phyloP scores from a whole-genome alignment of 2,329 filamentous ascomycete genomes.

The Fusarium floridanum region DNA sequence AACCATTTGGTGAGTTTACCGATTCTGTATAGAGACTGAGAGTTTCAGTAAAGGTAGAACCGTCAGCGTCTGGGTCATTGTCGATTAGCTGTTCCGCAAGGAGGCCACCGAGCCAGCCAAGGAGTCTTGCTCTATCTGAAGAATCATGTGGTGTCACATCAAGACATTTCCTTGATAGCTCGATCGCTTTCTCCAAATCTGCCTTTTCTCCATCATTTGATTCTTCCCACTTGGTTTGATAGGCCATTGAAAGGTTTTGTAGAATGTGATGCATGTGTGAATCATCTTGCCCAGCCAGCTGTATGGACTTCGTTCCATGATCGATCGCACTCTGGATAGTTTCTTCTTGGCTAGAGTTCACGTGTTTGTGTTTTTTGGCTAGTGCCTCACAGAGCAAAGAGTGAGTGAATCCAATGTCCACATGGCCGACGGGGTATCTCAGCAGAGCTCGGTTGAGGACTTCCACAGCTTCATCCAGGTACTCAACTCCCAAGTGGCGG shows the following conservation, averaged over 20 bases:
- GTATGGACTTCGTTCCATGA: neutral
- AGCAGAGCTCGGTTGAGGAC: neutral
- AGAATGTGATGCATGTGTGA: neutral
- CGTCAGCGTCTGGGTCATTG: neutral
- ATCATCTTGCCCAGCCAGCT: neutral
- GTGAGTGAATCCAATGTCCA: neutral
- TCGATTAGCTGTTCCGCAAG: neutral
- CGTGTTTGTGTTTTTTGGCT: neutral
- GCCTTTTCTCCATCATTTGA: neutral
- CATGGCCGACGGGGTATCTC: neutral
- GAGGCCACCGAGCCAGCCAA: neutral
- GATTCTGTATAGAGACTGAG: neutral
- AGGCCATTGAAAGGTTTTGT: neutral
- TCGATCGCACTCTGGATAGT: neutral
- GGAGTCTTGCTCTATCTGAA: neutral
- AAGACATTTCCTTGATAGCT: neutral
- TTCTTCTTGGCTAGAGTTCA: neutral
- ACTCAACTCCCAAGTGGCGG: neutral
- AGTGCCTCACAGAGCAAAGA: neutral
- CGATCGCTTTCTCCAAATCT: neutral
- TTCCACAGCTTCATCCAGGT: neutral
- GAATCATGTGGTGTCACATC: neutral
- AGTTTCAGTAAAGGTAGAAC: neutral
- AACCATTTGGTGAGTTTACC: neutral
- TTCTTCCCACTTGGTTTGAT: neutral